Conservation (phyloP, 2,329 filamentous ascomycete species). For the Graphilbum sp. region DNA sequence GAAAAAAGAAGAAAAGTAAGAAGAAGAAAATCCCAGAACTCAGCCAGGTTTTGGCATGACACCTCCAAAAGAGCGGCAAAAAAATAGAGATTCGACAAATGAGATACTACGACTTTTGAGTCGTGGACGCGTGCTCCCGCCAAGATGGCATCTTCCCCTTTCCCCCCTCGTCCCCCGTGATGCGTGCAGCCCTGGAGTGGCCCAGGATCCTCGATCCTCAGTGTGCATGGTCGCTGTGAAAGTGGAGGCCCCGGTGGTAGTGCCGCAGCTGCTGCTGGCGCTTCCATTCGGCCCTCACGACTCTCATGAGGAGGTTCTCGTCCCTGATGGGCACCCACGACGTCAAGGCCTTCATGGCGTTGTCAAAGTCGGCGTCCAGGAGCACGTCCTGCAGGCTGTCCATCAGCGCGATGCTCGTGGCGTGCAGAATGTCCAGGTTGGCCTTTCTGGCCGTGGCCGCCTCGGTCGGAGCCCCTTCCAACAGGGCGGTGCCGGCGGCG, state of each 20-base stretch:
- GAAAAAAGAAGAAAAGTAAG: slow-evolving; percentile 9
- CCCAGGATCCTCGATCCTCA: too few relatives aligned
- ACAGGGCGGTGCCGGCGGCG: too few relatives aligned
- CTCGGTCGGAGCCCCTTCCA: background rate
- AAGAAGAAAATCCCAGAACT: slow-evolving; percentile 8
- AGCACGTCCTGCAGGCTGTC: slow-evolving; percentile 80
- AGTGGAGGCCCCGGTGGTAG: background rate
- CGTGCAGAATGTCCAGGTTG: slow-evolving; percentile 68
- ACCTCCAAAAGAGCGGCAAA: too few relatives aligned
- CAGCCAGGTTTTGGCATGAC: too few relatives aligned
- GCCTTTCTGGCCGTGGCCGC: background rate
- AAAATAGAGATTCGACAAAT: too few relatives aligned
- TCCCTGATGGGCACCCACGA: slow-evolving; percentile 90
- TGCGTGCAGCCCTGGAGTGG: too few relatives aligned
- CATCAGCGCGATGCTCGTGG: slow-evolving; percentile 75
- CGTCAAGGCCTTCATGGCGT: slow-evolving; percentile 92
- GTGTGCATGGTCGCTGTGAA: too few relatives aligned
- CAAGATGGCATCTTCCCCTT: too few relatives aligned
- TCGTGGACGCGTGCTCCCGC: too few relatives aligned
- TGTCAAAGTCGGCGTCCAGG: slow-evolving; percentile 88
- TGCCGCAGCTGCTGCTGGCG: slow-evolving; percentile 27
- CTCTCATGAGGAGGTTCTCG: slow-evolving; percentile 82
- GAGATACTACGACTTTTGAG: too few relatives aligned
- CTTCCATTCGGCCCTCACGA: slow-evolving; percentile 79
- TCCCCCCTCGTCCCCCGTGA: too few relatives aligned